Percentiles rank a stretch among this genome's conserved stretches.
These are phyloP conservation scores for Pichia sp. DNA, from an alignment of 1,139 yeast genomes.

Conservation along the genomic window DNA sequence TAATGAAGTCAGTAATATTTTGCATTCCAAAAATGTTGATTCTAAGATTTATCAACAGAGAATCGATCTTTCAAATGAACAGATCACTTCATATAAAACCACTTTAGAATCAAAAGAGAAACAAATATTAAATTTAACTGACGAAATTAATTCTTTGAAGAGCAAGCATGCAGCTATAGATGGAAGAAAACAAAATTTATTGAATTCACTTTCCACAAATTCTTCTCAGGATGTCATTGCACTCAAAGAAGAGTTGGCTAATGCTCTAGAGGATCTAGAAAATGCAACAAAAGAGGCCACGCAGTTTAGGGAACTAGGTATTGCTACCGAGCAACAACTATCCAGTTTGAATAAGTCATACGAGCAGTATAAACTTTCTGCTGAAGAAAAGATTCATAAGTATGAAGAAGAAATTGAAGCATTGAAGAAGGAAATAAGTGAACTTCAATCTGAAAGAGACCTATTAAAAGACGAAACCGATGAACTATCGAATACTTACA, in stretches of 20 bases:
- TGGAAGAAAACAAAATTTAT: constrained; percentile 29
- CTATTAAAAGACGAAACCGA: constrained; percentile 20
- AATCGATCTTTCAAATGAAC: constrained; percentile 48
- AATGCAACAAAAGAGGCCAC: constrained; percentile 39
- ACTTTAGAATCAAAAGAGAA: constrained; percentile 36
- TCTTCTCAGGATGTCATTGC: constrained; percentile 29
- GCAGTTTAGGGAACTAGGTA: constrained; percentile 42
- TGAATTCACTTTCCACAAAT: constrained; percentile 29
- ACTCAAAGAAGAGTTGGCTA: constrained; percentile 32
- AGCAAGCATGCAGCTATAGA: constrained; percentile 23
- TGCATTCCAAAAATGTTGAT: constrained; percentile 48
- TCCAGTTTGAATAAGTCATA: constrained; percentile 33
- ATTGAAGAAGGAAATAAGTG: constrained; percentile 19
- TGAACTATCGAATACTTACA: constrained; percentile 19
- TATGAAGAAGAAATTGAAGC: constrained; percentile 10
- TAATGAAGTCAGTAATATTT: constrained; percentile 37
- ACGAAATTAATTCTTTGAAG: constrained; percentile 18
- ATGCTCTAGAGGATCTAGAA: constrained; percentile 37
- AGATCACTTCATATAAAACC: constrained; percentile 34
- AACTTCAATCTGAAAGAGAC: constrained; percentile 27
- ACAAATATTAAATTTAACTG: constrained; percentile 27
- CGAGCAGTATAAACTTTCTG: constrained; percentile 30
- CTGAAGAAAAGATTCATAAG: constrained; percentile 15
- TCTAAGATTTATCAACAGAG: constrained; percentile 58
- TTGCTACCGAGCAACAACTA: constrained; percentile 43